phyloP scores from a whole-genome alignment of 139 green algal species.

The Penium margaritaceum region DNA sequence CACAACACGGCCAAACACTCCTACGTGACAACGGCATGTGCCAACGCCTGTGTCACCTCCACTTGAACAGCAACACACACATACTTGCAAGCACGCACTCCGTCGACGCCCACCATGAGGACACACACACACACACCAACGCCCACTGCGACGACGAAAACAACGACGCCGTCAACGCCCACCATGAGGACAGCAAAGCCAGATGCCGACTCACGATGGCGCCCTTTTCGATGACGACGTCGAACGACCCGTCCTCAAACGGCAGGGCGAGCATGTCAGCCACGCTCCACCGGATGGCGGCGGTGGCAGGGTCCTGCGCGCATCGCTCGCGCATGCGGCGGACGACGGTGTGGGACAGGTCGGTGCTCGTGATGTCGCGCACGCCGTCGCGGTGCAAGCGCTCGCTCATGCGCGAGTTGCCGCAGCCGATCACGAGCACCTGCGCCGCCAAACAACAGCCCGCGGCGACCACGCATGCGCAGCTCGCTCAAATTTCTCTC shows the following conservation, averaged over 20 bases:
- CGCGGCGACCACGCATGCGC: not conserved
- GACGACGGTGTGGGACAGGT: conserved; percentile 48
- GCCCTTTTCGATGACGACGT: conserved; percentile 57
- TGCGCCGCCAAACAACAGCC: too few relatives aligned
- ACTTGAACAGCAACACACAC: too few relatives aligned
- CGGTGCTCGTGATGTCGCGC: conserved; percentile 32
- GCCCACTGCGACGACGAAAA: not conserved
- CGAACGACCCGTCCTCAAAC: conserved; percentile 47
- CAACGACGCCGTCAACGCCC: too few relatives aligned
- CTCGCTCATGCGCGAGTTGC: conserved; percentile 47
- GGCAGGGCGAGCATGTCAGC: conserved; percentile 55
- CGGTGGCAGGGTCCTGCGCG: too few relatives aligned
- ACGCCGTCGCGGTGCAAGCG: conserved; percentile 45
- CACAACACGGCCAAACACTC: too few relatives aligned
- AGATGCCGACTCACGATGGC: conserved; percentile 35
- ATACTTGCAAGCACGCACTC: too few relatives aligned
- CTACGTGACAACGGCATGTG: too few relatives aligned
- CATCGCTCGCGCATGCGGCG: conserved; percentile 39
- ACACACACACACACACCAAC: not conserved
- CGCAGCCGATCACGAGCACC: conserved; percentile 50
- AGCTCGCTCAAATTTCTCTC: not conserved
- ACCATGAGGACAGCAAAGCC: not conserved
- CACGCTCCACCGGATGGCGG: conserved; percentile 41
- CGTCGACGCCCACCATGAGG: too few relatives aligned
- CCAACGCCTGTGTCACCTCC: too few relatives aligned